phyloP scores from a whole-genome alignment of 768 basidiomycete genomes.

The Trametes villosa region DNA sequence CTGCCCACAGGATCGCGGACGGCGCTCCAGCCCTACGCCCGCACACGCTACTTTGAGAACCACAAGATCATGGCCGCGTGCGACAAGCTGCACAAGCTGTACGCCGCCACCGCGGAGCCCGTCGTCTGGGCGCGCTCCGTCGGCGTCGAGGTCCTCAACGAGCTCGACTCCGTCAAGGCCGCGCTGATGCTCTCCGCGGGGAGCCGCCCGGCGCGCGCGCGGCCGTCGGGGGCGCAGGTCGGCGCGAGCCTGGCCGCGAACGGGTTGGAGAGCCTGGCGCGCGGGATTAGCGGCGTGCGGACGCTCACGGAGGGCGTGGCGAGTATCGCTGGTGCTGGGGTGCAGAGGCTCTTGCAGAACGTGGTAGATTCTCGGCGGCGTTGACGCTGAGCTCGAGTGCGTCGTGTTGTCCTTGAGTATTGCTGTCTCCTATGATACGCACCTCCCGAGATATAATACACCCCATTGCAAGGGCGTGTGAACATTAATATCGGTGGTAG shows the following conservation, averaged over 20 bases:
- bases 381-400: background rate
- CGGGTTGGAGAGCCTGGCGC: conserved; percentile 48
- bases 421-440: background rate
- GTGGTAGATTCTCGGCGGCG: conserved; percentile 7
- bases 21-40: conserved; percentile 74
- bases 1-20: conserved; percentile 65
- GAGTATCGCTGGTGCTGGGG: conserved; percentile 20
- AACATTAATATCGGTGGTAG: conserved; percentile 3
- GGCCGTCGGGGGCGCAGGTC: conserved; percentile 15
- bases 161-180: conserved; percentile 81
- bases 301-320: conserved; percentile 29
- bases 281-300: conserved; percentile 42
- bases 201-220: conserved; percentile 28
- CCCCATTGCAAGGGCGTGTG: background rate
- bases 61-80: conserved; percentile 82
- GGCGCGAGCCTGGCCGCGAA: conserved; percentile 40
- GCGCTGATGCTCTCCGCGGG: conserved; percentile 85
- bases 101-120: conserved; percentile 64
- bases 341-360: conserved; percentile 24
- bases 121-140: conserved; percentile 87
- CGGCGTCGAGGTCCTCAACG: conserved; percentile 91
- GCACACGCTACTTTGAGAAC: conserved; percentile 83
- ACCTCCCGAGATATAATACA: background rate
- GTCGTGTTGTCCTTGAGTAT: background rate
- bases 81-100: conserved; percentile 91